Base-by-base conservation (phyloP, 345 rosid genomes). In the Eucalyptus victrix region DNA sequence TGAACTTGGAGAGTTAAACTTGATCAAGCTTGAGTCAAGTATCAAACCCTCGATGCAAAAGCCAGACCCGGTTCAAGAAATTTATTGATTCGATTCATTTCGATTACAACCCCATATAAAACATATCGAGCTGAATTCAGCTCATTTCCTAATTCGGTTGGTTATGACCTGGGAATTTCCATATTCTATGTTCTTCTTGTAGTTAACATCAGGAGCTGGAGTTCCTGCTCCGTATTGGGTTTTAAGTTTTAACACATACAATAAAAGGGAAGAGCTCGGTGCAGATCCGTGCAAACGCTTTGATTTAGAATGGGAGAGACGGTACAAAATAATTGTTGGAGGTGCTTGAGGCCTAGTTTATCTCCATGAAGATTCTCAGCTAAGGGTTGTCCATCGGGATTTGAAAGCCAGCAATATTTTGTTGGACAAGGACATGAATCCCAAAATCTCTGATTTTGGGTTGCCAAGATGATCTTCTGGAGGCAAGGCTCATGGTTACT, bases 371-470 rank as follows among this genome's bases (percentile, higher is more conserved):
- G 4, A 53, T 53, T 53, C 58, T 53, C 24, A 53, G 56, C 5
- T 19, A 53, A 53, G 56, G 56, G 58, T 53, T 0, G 26, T 53
- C 86, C 93, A 90, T 83, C 32, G 87, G 2, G 93, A 92, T 81
- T 10, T 92, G 83, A 89, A 92, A 87, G 90, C 90, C 60, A 88
- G 72, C 88, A 92, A 92, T 54, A 53, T 19, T 19, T 53, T 53
- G 58, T 19, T 53, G 58, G 58, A 53, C 5, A 53, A 19, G 56
- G 4, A 65, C 90, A 90, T 92, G 90, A 90, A 89, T 87, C 92
- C 92, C 18, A 92, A 88, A 87, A 87, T 92, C 24, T 88, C 90
- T 7, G 91, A 92, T 89, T 90, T 87, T 72, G 91, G 92, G 30
- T 87, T 90, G 62, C 92, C 93, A 49, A 90, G 87, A 86, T 80